These are phyloP conservation scores for Aspergillus sp. DNA, from an alignment of 2,329 filamentous ascomycete species.

Conservation along the genomic window DNA sequence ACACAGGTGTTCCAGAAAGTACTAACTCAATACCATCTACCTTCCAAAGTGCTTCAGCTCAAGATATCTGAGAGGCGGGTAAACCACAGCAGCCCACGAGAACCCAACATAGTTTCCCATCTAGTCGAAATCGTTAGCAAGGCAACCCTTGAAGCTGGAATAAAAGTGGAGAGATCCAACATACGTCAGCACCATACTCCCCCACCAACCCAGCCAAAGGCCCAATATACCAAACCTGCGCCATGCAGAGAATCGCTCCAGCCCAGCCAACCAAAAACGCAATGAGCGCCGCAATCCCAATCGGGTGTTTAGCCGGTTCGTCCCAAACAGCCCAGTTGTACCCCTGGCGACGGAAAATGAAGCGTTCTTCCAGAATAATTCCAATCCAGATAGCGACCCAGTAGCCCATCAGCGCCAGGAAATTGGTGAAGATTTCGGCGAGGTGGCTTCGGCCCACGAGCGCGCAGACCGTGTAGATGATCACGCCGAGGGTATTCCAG, in stretches of 20 bases:
- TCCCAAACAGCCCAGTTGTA: conserved; percentile 69
- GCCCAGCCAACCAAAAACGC: conserved; percentile 69
- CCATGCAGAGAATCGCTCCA: conserved; percentile 69
- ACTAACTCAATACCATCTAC: conserved; percentile 29
- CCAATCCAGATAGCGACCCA: conserved; percentile 70
- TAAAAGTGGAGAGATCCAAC: conserved; percentile 27
- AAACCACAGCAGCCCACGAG: conserved; percentile 62
- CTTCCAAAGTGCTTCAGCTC: conserved; percentile 57
- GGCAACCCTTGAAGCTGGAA: neutral
- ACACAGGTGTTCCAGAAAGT: neutral
- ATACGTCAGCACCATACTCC: conserved; percentile 61
- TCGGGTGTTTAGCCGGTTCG: conserved; percentile 60
- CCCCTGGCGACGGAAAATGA: conserved; percentile 61
- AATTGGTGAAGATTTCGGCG: conserved; percentile 69
- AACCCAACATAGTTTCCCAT: conserved; percentile 67
- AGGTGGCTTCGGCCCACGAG: conserved; percentile 65
- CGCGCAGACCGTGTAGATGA: conserved; percentile 68
- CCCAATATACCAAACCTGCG: conserved; percentile 71
- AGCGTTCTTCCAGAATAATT: conserved; percentile 62
- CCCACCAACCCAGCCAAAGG: conserved; percentile 64
- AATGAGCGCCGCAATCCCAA: conserved; percentile 64
- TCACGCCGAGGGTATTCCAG: conserved; percentile 66
- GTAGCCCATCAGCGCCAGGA: conserved; percentile 72
- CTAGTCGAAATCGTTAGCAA: conserved; percentile 24
- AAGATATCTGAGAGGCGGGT: conserved; percentile 56